A percentile compares a stretch with the other conserved stretches of the same genome.
Conservation (phyloP, 225 moss, liverwort and hornwort species). For the Pseudisothecium myosuroides region DNA sequence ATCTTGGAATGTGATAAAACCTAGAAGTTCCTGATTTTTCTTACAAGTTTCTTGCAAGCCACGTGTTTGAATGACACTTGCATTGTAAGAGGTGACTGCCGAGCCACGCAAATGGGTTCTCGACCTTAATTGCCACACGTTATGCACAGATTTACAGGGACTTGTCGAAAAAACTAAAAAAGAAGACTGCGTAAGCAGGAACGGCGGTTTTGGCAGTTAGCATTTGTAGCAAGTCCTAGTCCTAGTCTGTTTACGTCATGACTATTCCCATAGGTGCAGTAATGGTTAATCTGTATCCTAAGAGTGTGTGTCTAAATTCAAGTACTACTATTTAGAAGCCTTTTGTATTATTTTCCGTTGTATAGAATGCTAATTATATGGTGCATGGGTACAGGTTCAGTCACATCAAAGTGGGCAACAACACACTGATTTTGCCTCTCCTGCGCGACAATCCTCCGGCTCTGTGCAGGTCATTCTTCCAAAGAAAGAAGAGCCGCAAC, state of each 20-base stretch:
- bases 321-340: background rate
- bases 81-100: background rate
- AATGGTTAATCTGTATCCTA: background rate
- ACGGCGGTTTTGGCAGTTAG: background rate
- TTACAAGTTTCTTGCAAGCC: background rate
- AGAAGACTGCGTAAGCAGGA: background rate
- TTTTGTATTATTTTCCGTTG: background rate
- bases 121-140: background rate
- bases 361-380: background rate
- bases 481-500: constrained; percentile 49
- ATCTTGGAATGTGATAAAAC: background rate
- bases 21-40: background rate
- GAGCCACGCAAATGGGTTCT: background rate
- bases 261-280: background rate
- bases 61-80: background rate
- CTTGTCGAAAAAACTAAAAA: background rate
- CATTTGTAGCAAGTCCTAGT: background rate
- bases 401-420: constrained; percentile 29
- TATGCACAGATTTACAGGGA: background rate
- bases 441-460: constrained; percentile 20
- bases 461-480: constrained; percentile 27
- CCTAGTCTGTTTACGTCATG: background rate
- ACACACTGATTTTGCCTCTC: constrained; percentile 16
- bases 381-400: constrained; percentile 9
- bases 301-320: background rate